These are phyloP conservation scores for Ceratobasidium papillatum DNA, from an alignment of 1,284 basidiomycete genomes.

Conservation along the genomic window DNA sequence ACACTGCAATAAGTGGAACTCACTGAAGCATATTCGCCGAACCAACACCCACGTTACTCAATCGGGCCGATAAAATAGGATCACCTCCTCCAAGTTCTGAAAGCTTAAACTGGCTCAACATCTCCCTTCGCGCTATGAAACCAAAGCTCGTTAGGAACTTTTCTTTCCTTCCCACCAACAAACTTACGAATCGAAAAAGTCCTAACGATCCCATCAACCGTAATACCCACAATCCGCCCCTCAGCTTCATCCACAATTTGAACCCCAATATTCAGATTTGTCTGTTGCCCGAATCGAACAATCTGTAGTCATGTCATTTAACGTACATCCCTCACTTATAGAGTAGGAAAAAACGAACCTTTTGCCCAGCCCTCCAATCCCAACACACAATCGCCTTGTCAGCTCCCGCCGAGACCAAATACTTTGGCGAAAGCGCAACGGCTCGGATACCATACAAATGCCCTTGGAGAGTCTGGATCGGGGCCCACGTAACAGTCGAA, in stretches of 20 bases:
- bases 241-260: constrained; percentile 78
- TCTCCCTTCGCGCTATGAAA: constrained; percentile 73
- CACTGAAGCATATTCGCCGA: constrained; percentile 85
- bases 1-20: constrained; percentile 47
- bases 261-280: constrained; percentile 89
- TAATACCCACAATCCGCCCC: constrained; percentile 85
- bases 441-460: constrained; percentile 68
- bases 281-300: constrained; percentile 91
- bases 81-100: constrained; percentile 78
- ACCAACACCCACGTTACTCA: constrained; percentile 78
- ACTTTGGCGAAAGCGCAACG: constrained; percentile 85
- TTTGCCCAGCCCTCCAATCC: constrained; percentile 85
- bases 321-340: constrained; percentile 64
- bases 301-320: constrained; percentile 66
- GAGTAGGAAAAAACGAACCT: constrained; percentile 64
- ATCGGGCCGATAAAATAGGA: constrained; percentile 67
- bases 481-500: constrained; percentile 79
- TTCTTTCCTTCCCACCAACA: constrained; percentile 3
- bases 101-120: constrained; percentile 90
- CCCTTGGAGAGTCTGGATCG: constrained; percentile 63
- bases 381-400: constrained; percentile 91
- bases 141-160: background rate
- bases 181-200: constrained; percentile 86
- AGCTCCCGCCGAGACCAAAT: constrained; percentile 88
- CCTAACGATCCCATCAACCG: constrained; percentile 89